Base-by-base conservation (phyloP, 208 protist species). In the Plasmodiophora brassicae region DNA sequence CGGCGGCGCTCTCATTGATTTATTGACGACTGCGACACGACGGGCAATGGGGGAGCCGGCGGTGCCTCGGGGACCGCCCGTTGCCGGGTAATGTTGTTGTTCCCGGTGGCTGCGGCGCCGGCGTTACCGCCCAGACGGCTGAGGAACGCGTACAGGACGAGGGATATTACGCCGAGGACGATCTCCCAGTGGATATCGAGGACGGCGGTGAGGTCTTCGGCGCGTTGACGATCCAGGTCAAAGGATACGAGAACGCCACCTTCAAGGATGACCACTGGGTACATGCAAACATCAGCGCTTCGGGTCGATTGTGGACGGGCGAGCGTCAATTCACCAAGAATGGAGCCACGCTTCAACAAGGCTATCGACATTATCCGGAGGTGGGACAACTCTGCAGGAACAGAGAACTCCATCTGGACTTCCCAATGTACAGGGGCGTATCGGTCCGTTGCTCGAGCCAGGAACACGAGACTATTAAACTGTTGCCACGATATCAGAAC, bases 121-220 rank as follows among this genome's bases (percentile, higher is more conserved):
- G 41, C 20, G 65, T 78, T 78, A 78, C 65, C 32, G 20, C 65
- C 65, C 20, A 78, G 20, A 44, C 14, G 32, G 5, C 14, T 78
- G n/a, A 32, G 41, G n/a, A 78, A 78, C 25, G 50, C 50, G n/a
- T 78, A 78, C n/a, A 38, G 10, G 41, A 78, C n/a, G 20, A 78
- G 32, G 65, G 65, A 78, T 5, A 78, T 32, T 14, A 5, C 20
- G 10, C 10, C 65, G 41, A 78, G 65, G 14, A 78, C 5, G 32
- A 78, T 44, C n/a, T 78, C 65, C 65, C 65, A 78, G n/a, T 78
- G 65, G n/a, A 78, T 14, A 36, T 78, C 65, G 5, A 78, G 14
- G 41, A 78, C 10, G 10, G 41, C n/a, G 41, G 65, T 36, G 20
- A 38, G 5, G n/a, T 78, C n/a, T 5, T 78, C 65, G n/a, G n/a